Evolutionary conservation across 306 rosid genomes (phyloP).

Genomic region (Acacia melanoxylon): DNA sequence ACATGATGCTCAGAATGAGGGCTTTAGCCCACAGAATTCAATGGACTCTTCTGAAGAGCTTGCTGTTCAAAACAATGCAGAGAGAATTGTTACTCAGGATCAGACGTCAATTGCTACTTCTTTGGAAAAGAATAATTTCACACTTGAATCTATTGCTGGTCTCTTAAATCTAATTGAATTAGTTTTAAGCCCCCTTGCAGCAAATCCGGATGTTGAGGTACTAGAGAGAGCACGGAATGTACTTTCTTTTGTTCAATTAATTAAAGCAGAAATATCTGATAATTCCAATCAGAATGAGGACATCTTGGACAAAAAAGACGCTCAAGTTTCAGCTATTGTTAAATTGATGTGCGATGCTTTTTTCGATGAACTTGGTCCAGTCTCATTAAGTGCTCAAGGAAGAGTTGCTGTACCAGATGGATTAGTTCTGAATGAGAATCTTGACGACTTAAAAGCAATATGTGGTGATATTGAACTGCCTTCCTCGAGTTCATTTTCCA

Average conservation of each 20-base stretch:
- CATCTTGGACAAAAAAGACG: conserved; percentile 37
- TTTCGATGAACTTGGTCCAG: conserved; percentile 71
- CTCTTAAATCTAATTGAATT: conserved; percentile 58
- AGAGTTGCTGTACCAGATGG: conserved; percentile 85
- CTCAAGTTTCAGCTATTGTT: conserved; percentile 46
- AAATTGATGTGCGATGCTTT: conserved; percentile 56
- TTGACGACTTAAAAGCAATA: conserved; percentile 60
- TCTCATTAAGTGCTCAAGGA: conserved; percentile 73
- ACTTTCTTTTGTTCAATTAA: conserved; percentile 62
- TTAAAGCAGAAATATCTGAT: conserved; percentile 48
- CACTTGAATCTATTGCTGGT: conserved; percentile 47
- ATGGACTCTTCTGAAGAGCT: conserved; percentile 45
- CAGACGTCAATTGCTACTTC: conserved; percentile 35
- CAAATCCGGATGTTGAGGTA: conserved; percentile 76
- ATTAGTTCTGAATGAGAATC: conserved; percentile 69
- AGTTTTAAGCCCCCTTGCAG: conserved; percentile 55
- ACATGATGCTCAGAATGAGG: conserved; percentile 46
- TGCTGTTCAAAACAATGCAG: conserved; percentile 35
- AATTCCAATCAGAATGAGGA: conserved; percentile 39
- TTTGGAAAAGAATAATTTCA: conserved; percentile 36
- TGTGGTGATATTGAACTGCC: conserved; percentile 69
- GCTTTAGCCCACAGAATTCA: conserved; percentile 51
- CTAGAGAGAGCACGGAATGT: conserved; percentile 76
- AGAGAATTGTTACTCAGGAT: conserved; percentile 30
- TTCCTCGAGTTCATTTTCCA: conserved; percentile 39